Base-by-base conservation (phyloP, 192 early-diverging fungal species). In the Kappamyces sp. region DNA sequence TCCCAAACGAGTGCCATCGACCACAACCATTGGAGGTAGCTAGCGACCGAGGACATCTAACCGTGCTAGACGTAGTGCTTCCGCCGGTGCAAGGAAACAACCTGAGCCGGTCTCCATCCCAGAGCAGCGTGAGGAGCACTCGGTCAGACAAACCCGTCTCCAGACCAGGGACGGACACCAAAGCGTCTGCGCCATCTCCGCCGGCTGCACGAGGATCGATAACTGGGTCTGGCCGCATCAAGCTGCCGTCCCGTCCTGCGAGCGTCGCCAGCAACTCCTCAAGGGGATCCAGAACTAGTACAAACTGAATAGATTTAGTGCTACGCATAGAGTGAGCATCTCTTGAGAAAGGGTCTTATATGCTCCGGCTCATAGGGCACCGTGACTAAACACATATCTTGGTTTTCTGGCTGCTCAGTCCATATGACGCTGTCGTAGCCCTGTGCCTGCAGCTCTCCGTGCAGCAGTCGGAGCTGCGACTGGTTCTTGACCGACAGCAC, bases 331-430 rank as follows among this genome's bases (percentile, higher is more conserved):
- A 57, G 38, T 33, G 41, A 44, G 23, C 55, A 57, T 44, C 47
- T 57, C 47, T 57, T 57, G 5, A 57, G 13, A 8, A 57, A 40
- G 12, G 33, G 55, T 57, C 38, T 3, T 31, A 57, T 57, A 32
- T 40, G 32, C 5, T 57, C 55, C 7, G 55, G 55, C 33, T 41
- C 55, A 40, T 57, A 57, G 10, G 88, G 88, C 6, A 82, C 64
- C 0, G 88, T 90, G 23, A 86, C 86, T 37, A 90, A 60, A 38
- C 85, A 83, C 0, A 87, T 88, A 9, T 79, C 66, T 10, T 84
- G 80, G 69, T 88, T 87, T 39, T 90, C 88, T 10, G 88, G 88
- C 54, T 85, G 83, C 61, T 90, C 88, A 23, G 73, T 74, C 88
- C 88, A 90, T 53, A 78, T 68, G 42, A 86, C 64, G 46, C 75